Conservation (phyloP, 805 yeast species). For the Candida suzukii region DNA sequence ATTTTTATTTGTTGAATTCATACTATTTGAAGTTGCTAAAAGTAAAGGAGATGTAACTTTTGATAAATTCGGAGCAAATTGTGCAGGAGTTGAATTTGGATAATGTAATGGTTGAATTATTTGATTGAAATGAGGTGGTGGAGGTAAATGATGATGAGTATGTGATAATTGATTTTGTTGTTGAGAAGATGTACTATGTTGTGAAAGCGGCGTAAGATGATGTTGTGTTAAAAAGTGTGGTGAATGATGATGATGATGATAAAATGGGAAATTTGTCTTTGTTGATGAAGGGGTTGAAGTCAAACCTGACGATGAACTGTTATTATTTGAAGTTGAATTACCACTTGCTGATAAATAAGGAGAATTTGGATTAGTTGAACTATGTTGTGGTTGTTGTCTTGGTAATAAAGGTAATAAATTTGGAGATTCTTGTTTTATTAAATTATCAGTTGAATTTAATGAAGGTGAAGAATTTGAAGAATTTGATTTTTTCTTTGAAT, state of each 20-base stretch:
- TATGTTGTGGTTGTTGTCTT: conserved; percentile 13
- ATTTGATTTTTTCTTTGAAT: conserved; percentile 3
- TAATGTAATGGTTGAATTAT: conserved; percentile 41
- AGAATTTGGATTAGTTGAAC: background rate
- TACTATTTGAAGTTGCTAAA: conserved; percentile 33
- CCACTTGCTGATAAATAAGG: background rate
- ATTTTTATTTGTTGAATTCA: conserved; percentile 22
- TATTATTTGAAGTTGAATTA: conserved; percentile 16
- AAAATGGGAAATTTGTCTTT: background rate
- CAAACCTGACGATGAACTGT: no score
- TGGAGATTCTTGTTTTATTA: conserved; percentile 23
- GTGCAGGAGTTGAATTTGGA: conserved; percentile 65
- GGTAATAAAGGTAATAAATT: conserved; percentile 34
- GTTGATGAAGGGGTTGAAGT: no score
- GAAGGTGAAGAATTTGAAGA: conserved; percentile 3
- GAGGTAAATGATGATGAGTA: background rate
- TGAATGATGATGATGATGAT: conserved; percentile 5
- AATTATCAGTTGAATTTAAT: background rate
- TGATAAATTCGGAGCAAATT: conserved; percentile 58
- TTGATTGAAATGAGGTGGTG: background rate
- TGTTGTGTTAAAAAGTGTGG: conserved; percentile 5
- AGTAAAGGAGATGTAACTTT: conserved; percentile 60
- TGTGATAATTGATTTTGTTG: conserved; percentile 1
- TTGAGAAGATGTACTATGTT: conserved; percentile 1
- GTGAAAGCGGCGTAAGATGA: conserved; percentile 1